These are phyloP conservation scores for Boeremia lycopersici DNA, from an alignment of 2,329 filamentous ascomycete genomes.

Conservation along the genomic window DNA sequence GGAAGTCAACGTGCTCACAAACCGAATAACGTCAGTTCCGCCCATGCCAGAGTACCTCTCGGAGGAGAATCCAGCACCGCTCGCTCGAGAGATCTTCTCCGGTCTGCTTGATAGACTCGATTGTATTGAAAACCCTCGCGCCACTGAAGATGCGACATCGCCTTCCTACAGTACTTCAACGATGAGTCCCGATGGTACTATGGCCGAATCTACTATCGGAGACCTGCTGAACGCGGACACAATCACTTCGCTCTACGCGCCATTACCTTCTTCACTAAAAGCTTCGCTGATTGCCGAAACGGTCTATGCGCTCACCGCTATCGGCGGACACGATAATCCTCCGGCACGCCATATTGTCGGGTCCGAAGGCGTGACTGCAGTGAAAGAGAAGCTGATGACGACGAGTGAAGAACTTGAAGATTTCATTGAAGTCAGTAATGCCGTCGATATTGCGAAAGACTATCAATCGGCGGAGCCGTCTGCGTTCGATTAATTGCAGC, in stretches of 20 bases:
- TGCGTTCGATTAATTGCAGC: background rate
- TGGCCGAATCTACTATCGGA: constrained; percentile 48
- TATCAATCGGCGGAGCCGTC: constrained; percentile 12
- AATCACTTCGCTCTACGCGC: constrained; percentile 74
- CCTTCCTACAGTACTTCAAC: constrained; percentile 36
- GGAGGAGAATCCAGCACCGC: constrained; percentile 75
- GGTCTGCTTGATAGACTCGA: constrained; percentile 79
- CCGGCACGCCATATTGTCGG: constrained; percentile 94
- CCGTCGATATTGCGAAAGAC: constrained; percentile 70
- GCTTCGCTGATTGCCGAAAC: constrained; percentile 84
- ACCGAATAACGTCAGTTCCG: constrained; percentile 83
- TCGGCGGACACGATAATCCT: constrained; percentile 94
- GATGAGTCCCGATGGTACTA: constrained; percentile 33
- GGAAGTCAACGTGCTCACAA: constrained; percentile 86
- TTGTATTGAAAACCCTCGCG: constrained; percentile 54
- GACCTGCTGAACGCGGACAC: constrained; percentile 55
- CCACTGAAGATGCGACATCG: constrained; percentile 40
- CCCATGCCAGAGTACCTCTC: constrained; percentile 73
- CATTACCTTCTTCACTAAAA: constrained; percentile 67
- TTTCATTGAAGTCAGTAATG: constrained; percentile 86
- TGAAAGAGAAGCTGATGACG: constrained; percentile 95
- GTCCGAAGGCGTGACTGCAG: constrained; percentile 81
- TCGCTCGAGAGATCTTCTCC: constrained; percentile 80
- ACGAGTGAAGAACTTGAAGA: constrained; percentile 96
- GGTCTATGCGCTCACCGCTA: constrained; percentile 86